phyloP scores from a whole-genome alignment of 345 rosid species.

The Linum usitatissimum region DNA sequence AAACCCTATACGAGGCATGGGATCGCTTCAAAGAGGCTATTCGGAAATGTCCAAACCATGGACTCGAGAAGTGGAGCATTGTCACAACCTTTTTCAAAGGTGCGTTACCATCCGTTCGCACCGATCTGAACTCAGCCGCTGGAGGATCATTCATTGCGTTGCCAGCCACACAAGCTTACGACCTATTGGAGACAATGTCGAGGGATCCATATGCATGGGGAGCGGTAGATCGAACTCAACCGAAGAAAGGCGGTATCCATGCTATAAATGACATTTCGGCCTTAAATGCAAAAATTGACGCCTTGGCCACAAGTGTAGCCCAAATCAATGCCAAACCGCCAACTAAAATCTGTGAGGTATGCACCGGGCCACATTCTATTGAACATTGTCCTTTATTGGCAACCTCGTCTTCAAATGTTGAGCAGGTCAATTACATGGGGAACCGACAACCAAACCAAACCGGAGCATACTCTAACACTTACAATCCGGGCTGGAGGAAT shows the following conservation, averaged over 20 bases:
- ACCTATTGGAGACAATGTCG: not conserved
- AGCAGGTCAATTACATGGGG: not conserved
- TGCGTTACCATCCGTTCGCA: not conserved
- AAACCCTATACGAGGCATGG: not conserved
- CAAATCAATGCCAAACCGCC: not conserved
- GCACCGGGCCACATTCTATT: not conserved
- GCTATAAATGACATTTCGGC: not conserved
- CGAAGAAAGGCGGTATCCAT: not conserved
- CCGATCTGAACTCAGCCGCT: not conserved
- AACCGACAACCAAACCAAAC: not conserved
- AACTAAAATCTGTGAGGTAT: not conserved
- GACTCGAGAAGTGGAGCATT: not conserved
- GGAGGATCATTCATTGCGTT: not conserved
- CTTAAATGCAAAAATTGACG: too few species aligned
- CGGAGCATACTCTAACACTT: not conserved
- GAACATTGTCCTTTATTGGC: not conserved
- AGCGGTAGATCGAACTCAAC: not conserved
- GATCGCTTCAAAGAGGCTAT: too few species aligned
- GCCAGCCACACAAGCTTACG: not conserved
- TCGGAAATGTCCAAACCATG: too few species aligned
- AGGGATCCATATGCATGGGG: too few species aligned
- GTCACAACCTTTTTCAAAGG: not conserved
- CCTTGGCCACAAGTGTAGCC: too few species aligned
- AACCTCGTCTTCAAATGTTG: not conserved
- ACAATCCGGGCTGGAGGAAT: not conserved